phyloP scores from a whole-genome alignment of 208 protist species.

The Lotmaria passim region DNA sequence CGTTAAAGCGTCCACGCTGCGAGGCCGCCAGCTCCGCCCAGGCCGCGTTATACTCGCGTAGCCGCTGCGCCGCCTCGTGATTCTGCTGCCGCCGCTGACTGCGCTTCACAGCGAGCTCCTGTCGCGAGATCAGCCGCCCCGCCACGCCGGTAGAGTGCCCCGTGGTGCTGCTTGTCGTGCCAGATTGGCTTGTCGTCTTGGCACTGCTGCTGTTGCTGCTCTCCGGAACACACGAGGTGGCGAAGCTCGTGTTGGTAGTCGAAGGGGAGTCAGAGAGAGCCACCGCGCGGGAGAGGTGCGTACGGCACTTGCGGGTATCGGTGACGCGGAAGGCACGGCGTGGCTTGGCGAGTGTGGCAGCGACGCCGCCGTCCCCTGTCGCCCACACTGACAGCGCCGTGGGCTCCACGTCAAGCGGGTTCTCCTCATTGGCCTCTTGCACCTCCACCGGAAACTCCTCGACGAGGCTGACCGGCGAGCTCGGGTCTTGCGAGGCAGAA shows the following conservation, averaged over 20 bases:
- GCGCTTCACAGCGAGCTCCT: conserved; percentile 1
- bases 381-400: not conserved
- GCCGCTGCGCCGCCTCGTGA: not conserved
- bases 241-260: conserved; percentile 9
- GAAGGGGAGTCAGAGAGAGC: not conserved
- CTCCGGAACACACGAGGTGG: not conserved
- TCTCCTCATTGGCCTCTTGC: not conserved
- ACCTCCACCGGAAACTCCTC: not conserved
- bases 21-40: conserved; percentile 8
- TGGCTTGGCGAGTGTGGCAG: not conserved
- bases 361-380: not conserved
- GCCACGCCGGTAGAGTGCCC: not conserved
- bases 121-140: not conserved
- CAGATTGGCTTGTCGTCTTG: not conserved
- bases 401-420: not conserved
- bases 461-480: not conserved
- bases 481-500: conserved; percentile 3
- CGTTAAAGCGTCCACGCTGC: not conserved
- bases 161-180: not conserved
- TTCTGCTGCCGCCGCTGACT: conserved; percentile 7
- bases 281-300: not conserved
- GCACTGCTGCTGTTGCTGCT: not conserved
- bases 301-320: conserved; percentile 12
- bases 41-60: conserved; percentile 14
- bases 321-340: conserved; percentile 7